These are phyloP conservation scores for Trypethelium eluteriae DNA, from an alignment of 495 filamentous ascomycete species.

Conservation along the genomic window DNA sequence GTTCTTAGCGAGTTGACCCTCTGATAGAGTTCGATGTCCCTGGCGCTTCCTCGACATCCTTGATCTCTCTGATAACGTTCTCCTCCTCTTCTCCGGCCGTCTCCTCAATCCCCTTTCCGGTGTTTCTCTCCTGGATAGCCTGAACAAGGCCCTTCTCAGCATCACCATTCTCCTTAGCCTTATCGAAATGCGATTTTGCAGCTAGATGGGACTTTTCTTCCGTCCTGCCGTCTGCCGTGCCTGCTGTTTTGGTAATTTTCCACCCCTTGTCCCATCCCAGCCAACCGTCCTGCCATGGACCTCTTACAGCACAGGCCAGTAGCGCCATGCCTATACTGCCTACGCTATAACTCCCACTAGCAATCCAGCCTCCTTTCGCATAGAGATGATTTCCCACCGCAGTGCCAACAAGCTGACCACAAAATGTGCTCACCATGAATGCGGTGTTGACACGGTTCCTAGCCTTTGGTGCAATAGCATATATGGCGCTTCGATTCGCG, in stretches of 20 bases:
- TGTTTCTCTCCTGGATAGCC: slow-evolving; percentile 3
- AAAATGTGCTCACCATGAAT: slow-evolving; percentile 70
- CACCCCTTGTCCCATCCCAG: slow-evolving; percentile 69
- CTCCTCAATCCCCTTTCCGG: slow-evolving; percentile 21
- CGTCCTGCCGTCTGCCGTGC: slow-evolving; percentile 31
- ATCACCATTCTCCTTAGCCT: slow-evolving; percentile 21
- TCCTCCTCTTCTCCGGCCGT: slow-evolving; percentile 19
- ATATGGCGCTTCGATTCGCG: slow-evolving; percentile 65
- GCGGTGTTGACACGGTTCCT: slow-evolving; percentile 74
- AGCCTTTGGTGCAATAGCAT: slow-evolving; percentile 60
- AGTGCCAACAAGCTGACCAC: slow-evolving; percentile 70
- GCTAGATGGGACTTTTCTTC: slow-evolving; percentile 20
- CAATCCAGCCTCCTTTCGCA: slow-evolving; percentile 61
- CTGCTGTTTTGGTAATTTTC: slow-evolving; percentile 38
- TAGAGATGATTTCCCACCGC: slow-evolving; percentile 64
- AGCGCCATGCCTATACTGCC: slow-evolving; percentile 56
- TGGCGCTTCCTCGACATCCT: not conserved
- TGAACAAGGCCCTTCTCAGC: not conserved
- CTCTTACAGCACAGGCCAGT: slow-evolving; percentile 49
- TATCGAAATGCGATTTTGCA: slow-evolving; percentile 10
- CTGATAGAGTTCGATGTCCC: not conserved
- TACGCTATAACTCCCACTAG: slow-evolving; percentile 59
- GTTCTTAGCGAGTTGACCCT: not conserved
- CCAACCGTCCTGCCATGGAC: slow-evolving; percentile 65
- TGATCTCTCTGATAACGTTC: slow-evolving; percentile 17